Conservation (phyloP, 2,329 filamentous ascomycete species). For the Blastomyces emzantsi region DNA sequence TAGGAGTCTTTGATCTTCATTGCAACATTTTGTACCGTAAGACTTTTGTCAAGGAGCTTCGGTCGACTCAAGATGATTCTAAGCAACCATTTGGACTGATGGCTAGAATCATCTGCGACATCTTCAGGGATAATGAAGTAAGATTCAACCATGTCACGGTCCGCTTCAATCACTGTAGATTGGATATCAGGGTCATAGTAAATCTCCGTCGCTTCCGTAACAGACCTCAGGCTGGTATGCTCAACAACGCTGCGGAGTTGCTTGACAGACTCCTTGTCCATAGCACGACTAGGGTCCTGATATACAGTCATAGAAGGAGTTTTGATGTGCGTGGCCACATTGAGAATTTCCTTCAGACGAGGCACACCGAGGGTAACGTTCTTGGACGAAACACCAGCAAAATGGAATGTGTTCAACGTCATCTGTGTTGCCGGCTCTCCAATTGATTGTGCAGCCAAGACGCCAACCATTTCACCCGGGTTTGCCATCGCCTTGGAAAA, state of each 20-base stretch:
- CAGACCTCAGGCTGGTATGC: constrained; percentile 84
- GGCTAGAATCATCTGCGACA: constrained; percentile 51
- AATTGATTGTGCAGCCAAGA: constrained; percentile 94
- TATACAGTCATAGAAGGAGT: constrained; percentile 96
- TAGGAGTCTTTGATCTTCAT: constrained; percentile 84
- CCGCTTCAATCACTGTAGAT: constrained; percentile 74
- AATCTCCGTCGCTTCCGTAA: constrained; percentile 87
- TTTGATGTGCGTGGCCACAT: constrained; percentile 96
- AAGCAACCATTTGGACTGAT: constrained; percentile 88
- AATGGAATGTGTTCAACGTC: constrained; percentile 99
- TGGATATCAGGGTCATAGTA: constrained; percentile 94
- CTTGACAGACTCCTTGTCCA: constrained; percentile 72
- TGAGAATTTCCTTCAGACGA: constrained; percentile 98
- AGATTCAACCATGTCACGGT: constrained; percentile 89
- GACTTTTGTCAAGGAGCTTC: constrained; percentile 83
- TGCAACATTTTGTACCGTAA: constrained; percentile 87
- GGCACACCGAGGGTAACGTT: constrained; percentile 99
- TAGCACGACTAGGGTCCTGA: constrained; percentile 52
- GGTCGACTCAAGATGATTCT: constrained; percentile 89
- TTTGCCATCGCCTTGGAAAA: constrained; percentile 80
- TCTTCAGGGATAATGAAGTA: constrained; percentile 94
- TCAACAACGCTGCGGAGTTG: constrained; percentile 80
- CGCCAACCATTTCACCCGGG: constrained; percentile 98
- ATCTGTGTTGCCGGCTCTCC: constrained; percentile 98
- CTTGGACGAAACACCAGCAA: constrained; percentile 98